Evolutionary conservation across 176 grass and related monocot genomes (phyloP), one percentile per base, ranked within the genome.

Genomic region (Triticum urartu): DNA sequence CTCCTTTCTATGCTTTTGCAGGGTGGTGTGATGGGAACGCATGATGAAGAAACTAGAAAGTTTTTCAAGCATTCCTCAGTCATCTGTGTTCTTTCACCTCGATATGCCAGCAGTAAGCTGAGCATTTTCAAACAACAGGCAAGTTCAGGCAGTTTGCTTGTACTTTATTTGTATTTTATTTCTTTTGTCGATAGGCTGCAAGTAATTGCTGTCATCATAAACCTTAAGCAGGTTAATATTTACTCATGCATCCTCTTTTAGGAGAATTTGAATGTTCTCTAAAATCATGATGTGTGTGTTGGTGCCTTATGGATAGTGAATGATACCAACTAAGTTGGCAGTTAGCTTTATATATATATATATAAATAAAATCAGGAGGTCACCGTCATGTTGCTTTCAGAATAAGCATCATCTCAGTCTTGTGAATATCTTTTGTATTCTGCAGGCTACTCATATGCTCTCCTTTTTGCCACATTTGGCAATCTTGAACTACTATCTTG

Each of bases 31-130:
- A 98, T 98, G 96, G 93, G 88, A 77, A 95, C 96, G 28, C 96
- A 95, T 89, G 97, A 99, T 86, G 97, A 99, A 86, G 97, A 98
- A 83, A 98, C 92, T 68, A 45, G 91, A 61, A 98, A 89, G 73
- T 95, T 95, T 72, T 98, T 98, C 92, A 98, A 95, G 77, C 91
- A 95, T 90, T 98, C 96, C 18, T 95, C 96, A 54, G 96, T 98
- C 83, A 95, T 95, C 21, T 98, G 96, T 83, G 88, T 94, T 87
- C 87, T 98, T 59, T 92, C 96, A 50, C 93, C 96, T 74, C 91
- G 96, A 66, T 98, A 98, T 86, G 96, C 93, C 50, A 95, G 96
- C 90, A 91, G 56, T 85, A 98, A 98, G 74, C 92, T 98, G 43
- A 98, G 96, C 89, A 88, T 98, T 88, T 90, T 98, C 84, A 98